Base-by-base conservation (phyloP, 306 rosid species). In the Astragalus membranaceus region DNA sequence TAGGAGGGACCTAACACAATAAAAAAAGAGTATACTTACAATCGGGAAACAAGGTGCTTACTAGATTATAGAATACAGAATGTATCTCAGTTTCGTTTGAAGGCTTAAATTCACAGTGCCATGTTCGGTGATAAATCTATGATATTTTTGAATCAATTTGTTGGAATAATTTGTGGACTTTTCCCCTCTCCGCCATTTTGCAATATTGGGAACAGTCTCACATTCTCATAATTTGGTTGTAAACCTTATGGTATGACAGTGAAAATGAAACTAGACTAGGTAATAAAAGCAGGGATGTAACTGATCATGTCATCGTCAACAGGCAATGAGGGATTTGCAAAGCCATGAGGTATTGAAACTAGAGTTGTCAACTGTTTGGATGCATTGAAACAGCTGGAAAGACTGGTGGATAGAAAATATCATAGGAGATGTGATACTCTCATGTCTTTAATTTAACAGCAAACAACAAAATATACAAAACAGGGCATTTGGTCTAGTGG, bases 261-360 rank as follows among this genome's bases (percentile, higher is more conserved):
- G 36, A 16, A 14, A 29, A 15, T 20, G 43, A 75, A 55, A 35
- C 26, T 36, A 17, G 36, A 55, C 36, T 53, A 46, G 70, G 26
- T 35, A 15, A 41, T 43, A 62, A 43, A 72, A 53, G 44, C 13
- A 74, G 32, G 4, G 47, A 72, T 59, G 59, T 65, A 53, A 71
- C 39, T 77, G 17, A 53, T 47, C 36, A 44, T 80, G 52, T 78
- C 44, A 14, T 65, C 14, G 29, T 75, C 56, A 68, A 60, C 83
- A 91, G 92, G 87, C 66, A 67, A 26, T 26, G 30, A 26, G 30
- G 30, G 30, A 1, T 26, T 26, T 26, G 30, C 30, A 26, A 26
- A 26, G 30, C 30, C 30, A 1, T 26, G 30, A 26, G 4, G 3
- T 26, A 0, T 26, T 1, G 30, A 26, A 26, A 26, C 3, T 26